Base-by-base conservation (phyloP, 306 rosid genomes). In the Fagus sylvatica region DNA sequence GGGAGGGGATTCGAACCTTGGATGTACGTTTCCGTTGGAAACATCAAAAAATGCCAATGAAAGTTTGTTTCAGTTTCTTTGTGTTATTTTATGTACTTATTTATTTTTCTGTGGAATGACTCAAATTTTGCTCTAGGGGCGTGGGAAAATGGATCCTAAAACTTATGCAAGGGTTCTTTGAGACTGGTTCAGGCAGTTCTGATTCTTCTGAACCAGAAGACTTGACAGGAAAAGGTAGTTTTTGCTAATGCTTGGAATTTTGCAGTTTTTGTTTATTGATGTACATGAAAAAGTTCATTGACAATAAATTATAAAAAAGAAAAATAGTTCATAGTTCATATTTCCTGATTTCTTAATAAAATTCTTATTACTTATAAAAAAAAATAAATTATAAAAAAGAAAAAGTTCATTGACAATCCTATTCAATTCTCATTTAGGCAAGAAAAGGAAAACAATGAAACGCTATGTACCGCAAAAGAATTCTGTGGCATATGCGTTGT, bases 121-220 rank as follows among this genome's bases (percentile, higher is more conserved):
- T 76, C 76, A 53, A 71, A 73, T 80, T 72, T 48, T 88, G 68
- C 64, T 65, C 51, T 17, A 92, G 97, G 87, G 98, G 98, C 55
- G 95, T 92, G 61, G 98, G 98, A 46, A 92, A 95, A 80, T 91
- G 95, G 97, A 95, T 95, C 67, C 88, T 90, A 84, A 87, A 56
- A 88, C 93, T 89, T 73, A 85, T 89, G 88, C 91, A 94, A 84
- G 98, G 87, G 3, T 90, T 85, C 78, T 94, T 94, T 78, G 91
- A 87, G 74, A 76, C 81, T 0, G 68, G 72, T 72, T 81, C 91
- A 48, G 89, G 81, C 74, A 76, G 32, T 22, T 22, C 28, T 22
- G 28, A 22, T 22, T 22, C 28, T 79, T 80, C 88, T 75, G 96
- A 85, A 85, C 86, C 85, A 8, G 94, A 88, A 77, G 89, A 83